These are phyloP conservation scores for Scleromitrula shiraiana DNA, from an alignment of 2,329 filamentous ascomycete genomes.

Conservation along the genomic window DNA sequence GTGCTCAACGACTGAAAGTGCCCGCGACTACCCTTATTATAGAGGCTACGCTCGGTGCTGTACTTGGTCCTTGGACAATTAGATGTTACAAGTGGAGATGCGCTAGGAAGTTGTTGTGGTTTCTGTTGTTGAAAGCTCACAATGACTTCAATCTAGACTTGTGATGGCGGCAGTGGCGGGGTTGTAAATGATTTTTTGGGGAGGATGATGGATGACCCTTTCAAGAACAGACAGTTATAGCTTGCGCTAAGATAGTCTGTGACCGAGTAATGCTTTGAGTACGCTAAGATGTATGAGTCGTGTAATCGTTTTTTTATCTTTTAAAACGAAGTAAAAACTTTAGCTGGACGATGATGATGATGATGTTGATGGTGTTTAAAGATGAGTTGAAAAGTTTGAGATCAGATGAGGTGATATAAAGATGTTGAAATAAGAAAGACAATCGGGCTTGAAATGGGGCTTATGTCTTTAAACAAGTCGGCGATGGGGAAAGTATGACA, in stretches of 20 bases:
- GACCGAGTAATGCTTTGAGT: background rate
- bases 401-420: slow-evolving; percentile 3
- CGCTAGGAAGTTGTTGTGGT: slow-evolving; percentile 2
- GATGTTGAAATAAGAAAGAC: slow-evolving; percentile 5
- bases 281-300: slow-evolving; percentile 2
- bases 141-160: slow-evolving; percentile 4
- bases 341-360: background rate
- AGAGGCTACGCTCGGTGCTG: slow-evolving; percentile 6
- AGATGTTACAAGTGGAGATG: slow-evolving; percentile 9
- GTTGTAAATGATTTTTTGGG: background rate
- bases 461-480: slow-evolving; percentile 10
- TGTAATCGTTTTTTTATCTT: background rate
- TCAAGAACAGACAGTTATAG: background rate
- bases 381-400: background rate
- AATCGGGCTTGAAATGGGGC: slow-evolving; percentile 7
- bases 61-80: slow-evolving; percentile 5
- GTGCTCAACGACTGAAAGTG: slow-evolving; percentile 10
- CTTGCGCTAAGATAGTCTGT: slow-evolving; percentile 1
- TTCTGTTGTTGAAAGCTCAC: background rate
- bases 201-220: slow-evolving; percentile 9
- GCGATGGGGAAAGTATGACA: slow-evolving; percentile 11
- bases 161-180: slow-evolving; percentile 5
- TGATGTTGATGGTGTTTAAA: background rate
- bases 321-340: background rate
- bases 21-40: slow-evolving; percentile 5